phyloP scores from a whole-genome alignment of 352 stramenopile genomes.

The Plasmopara viticola region DNA sequence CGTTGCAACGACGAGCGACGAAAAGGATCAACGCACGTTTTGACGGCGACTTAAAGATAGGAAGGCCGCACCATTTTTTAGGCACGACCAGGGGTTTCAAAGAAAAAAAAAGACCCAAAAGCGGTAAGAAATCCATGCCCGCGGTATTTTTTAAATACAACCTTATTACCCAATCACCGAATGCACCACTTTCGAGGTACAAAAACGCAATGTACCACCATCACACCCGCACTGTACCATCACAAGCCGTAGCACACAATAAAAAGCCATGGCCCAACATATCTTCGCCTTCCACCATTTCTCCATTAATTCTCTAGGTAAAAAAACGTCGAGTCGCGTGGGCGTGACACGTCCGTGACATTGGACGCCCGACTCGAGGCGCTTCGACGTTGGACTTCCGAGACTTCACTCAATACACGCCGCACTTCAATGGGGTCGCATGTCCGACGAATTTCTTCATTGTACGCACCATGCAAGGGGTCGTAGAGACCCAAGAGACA shows the following conservation, averaged over 20 bases:
- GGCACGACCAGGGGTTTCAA: no score
- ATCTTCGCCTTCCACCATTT: background rate
- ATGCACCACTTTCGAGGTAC: no score
- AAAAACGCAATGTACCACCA: no score
- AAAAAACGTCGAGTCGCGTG: conserved; percentile 73
- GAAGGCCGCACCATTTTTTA: no score
- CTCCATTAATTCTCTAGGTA: conserved; percentile 43
- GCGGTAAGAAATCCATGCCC: no score
- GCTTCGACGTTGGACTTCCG: conserved; percentile 48
- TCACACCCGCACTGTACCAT: no score
- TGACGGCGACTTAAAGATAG: background rate
- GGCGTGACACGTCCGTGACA: conserved; percentile 32
- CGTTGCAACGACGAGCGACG: conserved; percentile 13
- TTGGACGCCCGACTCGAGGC: conserved; percentile 33
- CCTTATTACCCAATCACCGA: no score
- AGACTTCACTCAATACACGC: conserved; percentile 70
- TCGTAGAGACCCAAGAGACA: conserved; percentile 81
- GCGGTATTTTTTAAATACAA: no score
- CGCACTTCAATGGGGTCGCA: conserved; percentile 58
- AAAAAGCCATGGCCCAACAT: no score
- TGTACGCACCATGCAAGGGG: conserved; percentile 59
- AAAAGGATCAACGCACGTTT: conserved; percentile 5
- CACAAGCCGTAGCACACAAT: no score
- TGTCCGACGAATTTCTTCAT: conserved; percentile 66
- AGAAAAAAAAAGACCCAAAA: no score